Conservation (phyloP, 2,329 filamentous ascomycete genomes). For the Gremmenia infestans region DNA sequence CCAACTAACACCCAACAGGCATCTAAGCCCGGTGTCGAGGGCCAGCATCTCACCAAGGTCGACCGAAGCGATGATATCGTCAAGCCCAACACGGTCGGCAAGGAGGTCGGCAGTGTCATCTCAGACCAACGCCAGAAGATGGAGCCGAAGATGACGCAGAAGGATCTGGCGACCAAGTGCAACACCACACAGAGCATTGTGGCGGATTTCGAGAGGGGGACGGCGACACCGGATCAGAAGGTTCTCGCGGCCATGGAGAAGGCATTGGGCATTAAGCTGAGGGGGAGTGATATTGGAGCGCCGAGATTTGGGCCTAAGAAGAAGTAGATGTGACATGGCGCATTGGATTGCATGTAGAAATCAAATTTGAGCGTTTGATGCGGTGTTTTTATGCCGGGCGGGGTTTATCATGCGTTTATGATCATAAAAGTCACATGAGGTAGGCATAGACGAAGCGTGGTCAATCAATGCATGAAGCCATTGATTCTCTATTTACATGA, state of each 20-base stretch:
- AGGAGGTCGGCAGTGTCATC: conserved; percentile 77
- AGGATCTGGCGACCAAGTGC: conserved; percentile 78
- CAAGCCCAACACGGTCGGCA: conserved; percentile 88
- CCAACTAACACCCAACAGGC: conserved; percentile 33
- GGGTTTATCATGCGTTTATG: conserved; percentile 6
- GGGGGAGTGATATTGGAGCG: conserved; percentile 78
- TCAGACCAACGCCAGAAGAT: conserved; percentile 71
- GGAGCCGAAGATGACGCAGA: conserved; percentile 95
- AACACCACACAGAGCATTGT: conserved; percentile 79
- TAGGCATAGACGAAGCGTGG: conserved; percentile 2
- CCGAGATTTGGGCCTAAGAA: conserved; percentile 63
- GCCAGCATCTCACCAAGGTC: conserved; percentile 95
- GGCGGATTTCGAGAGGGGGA: conserved; percentile 79
- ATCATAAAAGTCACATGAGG: conserved; percentile 9
- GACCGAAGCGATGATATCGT: conserved; percentile 96
- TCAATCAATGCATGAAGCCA: conserved; percentile 8
- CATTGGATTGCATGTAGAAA: neutral
- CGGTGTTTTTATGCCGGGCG: neutral
- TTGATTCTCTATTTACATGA: neutral
- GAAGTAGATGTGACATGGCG: conserved; percentile 13
- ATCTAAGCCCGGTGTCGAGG: conserved; percentile 59
- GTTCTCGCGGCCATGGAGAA: conserved; percentile 73
- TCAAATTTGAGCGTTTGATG: neutral
- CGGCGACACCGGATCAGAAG: conserved; percentile 77
- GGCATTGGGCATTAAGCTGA: conserved; percentile 81